Percentiles rank a stretch among this genome's conserved stretches.
Conservation (phyloP, 2,329 filamentous ascomycete species). For the Penicillium hordei region DNA sequence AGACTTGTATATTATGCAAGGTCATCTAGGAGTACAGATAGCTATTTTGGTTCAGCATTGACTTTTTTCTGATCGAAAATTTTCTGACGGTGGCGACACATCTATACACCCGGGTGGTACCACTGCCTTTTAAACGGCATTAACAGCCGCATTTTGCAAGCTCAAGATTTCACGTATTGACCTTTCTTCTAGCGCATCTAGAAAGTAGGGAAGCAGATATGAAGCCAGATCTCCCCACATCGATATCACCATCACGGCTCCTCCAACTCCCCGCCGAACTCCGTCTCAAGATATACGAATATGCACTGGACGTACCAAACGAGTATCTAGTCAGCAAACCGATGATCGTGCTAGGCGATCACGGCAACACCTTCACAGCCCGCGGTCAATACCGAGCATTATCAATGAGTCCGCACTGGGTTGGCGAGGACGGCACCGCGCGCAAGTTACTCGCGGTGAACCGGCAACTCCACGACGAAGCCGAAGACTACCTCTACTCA, state of each 20-base stretch:
- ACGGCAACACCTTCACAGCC: slow-evolving; percentile 34
- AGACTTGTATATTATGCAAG: not conserved
- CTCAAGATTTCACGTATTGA: not conserved
- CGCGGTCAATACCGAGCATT: slow-evolving; percentile 34
- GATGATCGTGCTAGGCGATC: slow-evolving; percentile 36
- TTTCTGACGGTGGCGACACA: slow-evolving; percentile 10
- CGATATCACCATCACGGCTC: slow-evolving; percentile 18
- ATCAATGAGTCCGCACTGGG: slow-evolving; percentile 37
- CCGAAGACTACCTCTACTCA: slow-evolving; percentile 37
- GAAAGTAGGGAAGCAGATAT: not conserved
- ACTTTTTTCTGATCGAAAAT: not conserved
- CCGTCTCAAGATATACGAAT: slow-evolving; percentile 38
- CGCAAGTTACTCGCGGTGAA: slow-evolving; percentile 34
- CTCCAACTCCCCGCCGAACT: slow-evolving; percentile 33
- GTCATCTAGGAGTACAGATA: not conserved
- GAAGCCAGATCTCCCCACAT: not conserved
- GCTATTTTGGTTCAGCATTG: not conserved
- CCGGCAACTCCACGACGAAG: slow-evolving; percentile 38
- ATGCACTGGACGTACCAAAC: slow-evolving; percentile 32
- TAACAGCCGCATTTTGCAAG: not conserved
- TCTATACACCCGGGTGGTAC: slow-evolving; percentile 6
- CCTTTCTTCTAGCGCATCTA: not conserved
- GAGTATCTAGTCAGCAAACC: slow-evolving; percentile 33
- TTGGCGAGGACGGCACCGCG: slow-evolving; percentile 32
- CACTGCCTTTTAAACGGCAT: not conserved